Conservation (phyloP, 176 grass and related monocot genomes). For the Phragmites australis region DNA sequence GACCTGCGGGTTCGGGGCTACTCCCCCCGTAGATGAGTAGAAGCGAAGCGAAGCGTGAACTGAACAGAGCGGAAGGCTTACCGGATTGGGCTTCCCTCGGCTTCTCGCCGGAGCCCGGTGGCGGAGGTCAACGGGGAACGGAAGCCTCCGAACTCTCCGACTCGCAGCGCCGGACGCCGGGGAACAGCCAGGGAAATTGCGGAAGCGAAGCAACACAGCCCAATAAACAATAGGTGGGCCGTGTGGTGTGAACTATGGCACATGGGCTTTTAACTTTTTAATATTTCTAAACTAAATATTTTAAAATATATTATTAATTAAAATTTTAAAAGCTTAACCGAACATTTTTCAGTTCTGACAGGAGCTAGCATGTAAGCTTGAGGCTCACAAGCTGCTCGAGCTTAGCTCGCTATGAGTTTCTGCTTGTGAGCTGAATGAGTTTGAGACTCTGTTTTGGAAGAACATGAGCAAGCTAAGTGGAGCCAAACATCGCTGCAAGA, state of each 20-base stretch:
- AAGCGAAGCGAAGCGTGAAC: neutral
- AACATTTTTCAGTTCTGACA: too few relatives aligned
- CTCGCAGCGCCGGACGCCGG: neutral
- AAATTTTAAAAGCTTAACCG: too few relatives aligned
- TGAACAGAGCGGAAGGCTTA: neutral
- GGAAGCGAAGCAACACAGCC: neutral
- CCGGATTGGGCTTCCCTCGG: neutral
- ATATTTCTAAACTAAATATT: too few relatives aligned
- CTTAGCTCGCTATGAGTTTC: too few relatives aligned
- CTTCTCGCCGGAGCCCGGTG: conserved; percentile 4
- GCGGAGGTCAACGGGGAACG: neutral
- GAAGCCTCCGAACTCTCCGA: neutral
- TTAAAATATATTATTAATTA: too few relatives aligned
- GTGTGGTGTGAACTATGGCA: neutral
- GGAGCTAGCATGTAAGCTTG: too few relatives aligned
- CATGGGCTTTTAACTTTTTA: neutral
- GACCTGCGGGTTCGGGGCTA: neutral
- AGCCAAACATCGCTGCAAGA: too few relatives aligned
- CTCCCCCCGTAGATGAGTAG: neutral
- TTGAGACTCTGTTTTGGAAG: too few relatives aligned
- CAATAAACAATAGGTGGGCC: neutral
- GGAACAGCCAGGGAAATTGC: neutral
- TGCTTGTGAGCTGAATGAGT: too few relatives aligned
- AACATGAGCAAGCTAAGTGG: too few relatives aligned
- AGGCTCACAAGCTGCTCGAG: too few relatives aligned